phyloP scores from a whole-genome alignment of 2,329 filamentous ascomycete genomes.

The Elsinoe australis region DNA sequence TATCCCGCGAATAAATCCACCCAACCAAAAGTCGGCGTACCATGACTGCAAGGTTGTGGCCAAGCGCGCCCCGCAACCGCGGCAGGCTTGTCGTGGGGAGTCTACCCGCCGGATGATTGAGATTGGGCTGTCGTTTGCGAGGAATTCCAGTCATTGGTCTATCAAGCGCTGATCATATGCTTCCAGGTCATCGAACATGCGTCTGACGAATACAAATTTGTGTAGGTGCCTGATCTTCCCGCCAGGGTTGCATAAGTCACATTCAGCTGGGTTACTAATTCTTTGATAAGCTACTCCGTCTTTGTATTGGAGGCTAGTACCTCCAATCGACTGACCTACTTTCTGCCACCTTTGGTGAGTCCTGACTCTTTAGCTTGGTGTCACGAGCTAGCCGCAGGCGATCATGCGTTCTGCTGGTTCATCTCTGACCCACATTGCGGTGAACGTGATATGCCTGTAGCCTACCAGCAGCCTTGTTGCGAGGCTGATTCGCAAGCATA shows the following conservation, averaged over 20 bases:
- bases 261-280: constrained; percentile 15
- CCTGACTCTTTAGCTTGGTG: neutral
- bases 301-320: constrained; percentile 48
- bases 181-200: constrained; percentile 53
- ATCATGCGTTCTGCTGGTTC: neutral
- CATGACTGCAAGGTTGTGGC: neutral
- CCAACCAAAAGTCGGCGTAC: neutral
- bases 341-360: constrained; percentile 42
- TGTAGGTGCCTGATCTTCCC: constrained; percentile 59
- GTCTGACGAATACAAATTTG: constrained; percentile 69
- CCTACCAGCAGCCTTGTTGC: neutral
- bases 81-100: constrained; percentile 11
- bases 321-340: constrained; percentile 43
- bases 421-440: constrained; percentile 15
- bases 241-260: constrained; percentile 47
- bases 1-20: constrained; percentile 11
- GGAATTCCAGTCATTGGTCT: constrained; percentile 20
- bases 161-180: constrained; percentile 20
- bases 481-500: too few relatives aligned
- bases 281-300: constrained; percentile 40
- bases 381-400: constrained; percentile 4
- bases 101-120: too few relatives aligned
- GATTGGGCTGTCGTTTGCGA: neutral
- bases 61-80: constrained; percentile 12
- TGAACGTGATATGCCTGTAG: neutral